Evolutionary conservation across 1,284 basidiomycete species (phyloP), one percentile per base, ranked within the genome.

Genomic region (Sanghuangporus sanghuang): DNA sequence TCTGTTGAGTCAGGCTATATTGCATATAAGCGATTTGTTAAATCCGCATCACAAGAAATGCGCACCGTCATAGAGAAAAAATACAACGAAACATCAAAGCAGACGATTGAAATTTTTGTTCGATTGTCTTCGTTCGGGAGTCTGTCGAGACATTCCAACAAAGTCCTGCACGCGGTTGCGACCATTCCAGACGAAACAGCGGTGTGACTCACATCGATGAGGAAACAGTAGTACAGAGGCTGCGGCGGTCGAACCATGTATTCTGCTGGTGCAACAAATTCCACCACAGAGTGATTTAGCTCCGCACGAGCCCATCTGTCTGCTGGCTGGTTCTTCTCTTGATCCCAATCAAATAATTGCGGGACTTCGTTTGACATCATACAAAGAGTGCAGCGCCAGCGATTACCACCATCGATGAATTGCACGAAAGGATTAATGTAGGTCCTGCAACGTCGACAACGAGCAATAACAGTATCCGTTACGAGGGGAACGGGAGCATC

Each of bases 341-440:
- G 93, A 76, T 99, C 93, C 96, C 96, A 99, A 76, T 99, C 97
- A 73, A 99, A 99, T 61, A 98, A 82, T 73, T 98, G 96, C 7
- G 97, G 97, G 1, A 99, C 96, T 76, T 99, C 97, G 75, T 99
- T 99, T 64, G 93, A 93, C 84, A 99, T 89, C 71, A 92, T 94
- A 77, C 97, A 99, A 94, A 99, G 96, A 79, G 95, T 98, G 76
- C 97, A 99, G 75, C 97, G 93, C 97, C 97, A 98, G 67, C 89
- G 86, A 76, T 95, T 96, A 40, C 97, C 97, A 66, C 95, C 95
- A 73, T 99, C 97, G 73, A 98, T 95, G 75, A 99, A 99, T 70
- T 95, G 94, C 48, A 98, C 96, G 73, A 94, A 99, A 3, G 97
- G 96, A 75, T 99, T 98, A 78, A 99, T 99, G 78, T 99, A 99